Percentiles rank a stretch among this genome's conserved stretches.
phyloP scores from a whole-genome alignment of 495 filamentous ascomycete genomes.

The Usnea hakonensis region DNA sequence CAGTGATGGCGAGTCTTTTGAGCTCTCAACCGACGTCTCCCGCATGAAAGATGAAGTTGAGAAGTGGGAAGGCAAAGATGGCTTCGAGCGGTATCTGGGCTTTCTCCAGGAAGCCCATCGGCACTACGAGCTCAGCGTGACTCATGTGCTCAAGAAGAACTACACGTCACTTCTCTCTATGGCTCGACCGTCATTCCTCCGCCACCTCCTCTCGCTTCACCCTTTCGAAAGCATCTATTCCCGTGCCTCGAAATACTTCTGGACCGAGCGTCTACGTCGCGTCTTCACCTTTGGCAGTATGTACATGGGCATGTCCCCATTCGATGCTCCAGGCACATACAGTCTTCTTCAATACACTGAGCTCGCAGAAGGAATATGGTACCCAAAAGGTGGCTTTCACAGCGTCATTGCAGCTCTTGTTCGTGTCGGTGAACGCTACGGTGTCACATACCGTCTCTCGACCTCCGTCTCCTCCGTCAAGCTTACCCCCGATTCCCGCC shows the following conservation, averaged over 20 bases:
- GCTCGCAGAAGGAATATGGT: slow-evolving; percentile 65
- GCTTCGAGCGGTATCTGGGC: slow-evolving; percentile 52
- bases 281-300: slow-evolving; percentile 68
- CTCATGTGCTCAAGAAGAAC: slow-evolving; percentile 53
- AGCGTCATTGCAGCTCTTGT: slow-evolving; percentile 50
- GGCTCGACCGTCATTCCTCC: slow-evolving; percentile 43
- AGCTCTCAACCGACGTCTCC: slow-evolving; percentile 51
- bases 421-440: slow-evolving; percentile 45
- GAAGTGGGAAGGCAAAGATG: slow-evolving; percentile 55
- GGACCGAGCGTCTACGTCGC: slow-evolving; percentile 54
- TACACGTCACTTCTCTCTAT: slow-evolving; percentile 50
- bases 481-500: slow-evolving; percentile 35
- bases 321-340: slow-evolving; percentile 65
- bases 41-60: slow-evolving; percentile 61
- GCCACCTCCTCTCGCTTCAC: slow-evolving; percentile 47
- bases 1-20: slow-evolving; percentile 50
- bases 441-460: slow-evolving; percentile 50
- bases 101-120: slow-evolving; percentile 55
- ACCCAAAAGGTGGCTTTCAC: slow-evolving; percentile 61
- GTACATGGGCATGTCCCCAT: slow-evolving; percentile 73
- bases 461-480: slow-evolving; percentile 44
- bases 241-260: slow-evolving; percentile 53
- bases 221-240: slow-evolving; percentile 58
- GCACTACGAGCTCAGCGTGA: slow-evolving; percentile 57
- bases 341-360: slow-evolving; percentile 65